A percentile compares a stretch with the other conserved stretches of the same genome.
phyloP scores from a whole-genome alignment of 805 yeast species.

The Ascoidea tarda region DNA sequence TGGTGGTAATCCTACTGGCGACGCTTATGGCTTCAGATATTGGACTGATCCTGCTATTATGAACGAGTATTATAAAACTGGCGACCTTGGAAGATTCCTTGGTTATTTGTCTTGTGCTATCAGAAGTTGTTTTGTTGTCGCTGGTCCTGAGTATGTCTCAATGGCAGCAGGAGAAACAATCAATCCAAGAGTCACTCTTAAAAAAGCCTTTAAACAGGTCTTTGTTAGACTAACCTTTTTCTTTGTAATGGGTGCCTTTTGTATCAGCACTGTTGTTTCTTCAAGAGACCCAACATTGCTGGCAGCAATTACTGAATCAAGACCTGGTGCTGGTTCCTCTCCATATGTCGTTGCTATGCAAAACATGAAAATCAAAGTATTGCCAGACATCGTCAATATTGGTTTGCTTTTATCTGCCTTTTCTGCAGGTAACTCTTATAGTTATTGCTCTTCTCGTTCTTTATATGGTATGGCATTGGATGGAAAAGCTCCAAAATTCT shows the following conservation, averaged over 20 bases:
- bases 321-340: constrained; percentile 59
- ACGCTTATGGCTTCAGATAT: constrained; percentile 44
- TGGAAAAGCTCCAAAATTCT: constrained; percentile 62
- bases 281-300: constrained; percentile 49
- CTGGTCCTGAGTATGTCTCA: constrained; percentile 78
- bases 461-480: constrained; percentile 56
- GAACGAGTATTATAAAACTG: constrained; percentile 38
- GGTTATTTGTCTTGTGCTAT: constrained; percentile 60
- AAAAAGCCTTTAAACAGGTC: constrained; percentile 69
- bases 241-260: constrained; percentile 63
- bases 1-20: constrained; percentile 72
- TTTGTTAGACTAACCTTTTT: constrained; percentile 53
- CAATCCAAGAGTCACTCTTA: constrained; percentile 57
- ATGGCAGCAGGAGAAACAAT: constrained; percentile 77
- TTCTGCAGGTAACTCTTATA: constrained; percentile 74
- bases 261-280: constrained; percentile 22
- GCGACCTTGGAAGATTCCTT: constrained; percentile 48
- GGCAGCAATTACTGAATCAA: constrained; percentile 37
- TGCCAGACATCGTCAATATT: constrained; percentile 72
- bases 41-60: constrained; percentile 44
- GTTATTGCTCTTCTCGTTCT: constrained; percentile 57
- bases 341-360: constrained; percentile 80
- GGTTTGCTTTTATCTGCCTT: constrained; percentile 62
- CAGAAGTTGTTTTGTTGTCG: constrained; percentile 65
- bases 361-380: constrained; percentile 44